Conservation (phyloP, 192 early-diverging fungal species). For the Helicostylum pulchrum region DNA sequence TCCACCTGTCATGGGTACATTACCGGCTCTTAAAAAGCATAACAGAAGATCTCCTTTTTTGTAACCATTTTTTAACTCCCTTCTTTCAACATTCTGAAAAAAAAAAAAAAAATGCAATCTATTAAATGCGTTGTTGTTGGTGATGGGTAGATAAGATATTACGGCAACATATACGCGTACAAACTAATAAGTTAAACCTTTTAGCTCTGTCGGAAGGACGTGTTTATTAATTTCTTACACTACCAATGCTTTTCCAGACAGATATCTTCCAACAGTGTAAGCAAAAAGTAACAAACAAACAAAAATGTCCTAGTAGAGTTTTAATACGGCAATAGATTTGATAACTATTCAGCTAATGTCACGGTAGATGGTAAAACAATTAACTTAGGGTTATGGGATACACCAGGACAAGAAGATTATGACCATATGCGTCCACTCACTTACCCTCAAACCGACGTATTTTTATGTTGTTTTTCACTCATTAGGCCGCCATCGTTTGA, state of each 20-base stretch:
- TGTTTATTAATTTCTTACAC: constrained; percentile 98
- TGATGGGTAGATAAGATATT: constrained; percentile 7
- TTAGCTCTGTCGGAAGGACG: constrained; percentile 90
- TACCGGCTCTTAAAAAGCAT: no score
- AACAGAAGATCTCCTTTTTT: no score
- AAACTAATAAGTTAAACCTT: not conserved
- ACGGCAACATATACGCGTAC: not conserved
- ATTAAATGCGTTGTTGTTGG: constrained; percentile 20
- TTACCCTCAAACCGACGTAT: constrained; percentile 76
- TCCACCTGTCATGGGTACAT: no score
- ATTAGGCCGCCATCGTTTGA: constrained; percentile 31
- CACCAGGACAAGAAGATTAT: constrained; percentile 93
- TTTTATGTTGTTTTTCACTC: constrained; percentile 28
- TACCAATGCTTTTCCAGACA: constrained; percentile 99
- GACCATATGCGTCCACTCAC: constrained; percentile 88
- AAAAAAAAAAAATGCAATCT: constrained; percentile 5
- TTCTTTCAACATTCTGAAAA: not conserved
- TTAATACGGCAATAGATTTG: constrained; percentile 55
- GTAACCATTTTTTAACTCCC: not conserved
- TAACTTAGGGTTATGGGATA: constrained; percentile 91
- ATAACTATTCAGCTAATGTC: constrained; percentile 93
- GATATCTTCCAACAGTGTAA: constrained; percentile 99
- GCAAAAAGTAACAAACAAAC: no score
- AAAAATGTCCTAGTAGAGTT: no score
- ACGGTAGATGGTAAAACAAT: constrained; percentile 95